Percentiles rank a stretch among this genome's conserved stretches.
These are phyloP conservation scores for Juncus effusus DNA, from an alignment of 176 grass and related monocot genomes.

Conservation along the genomic window DNA sequence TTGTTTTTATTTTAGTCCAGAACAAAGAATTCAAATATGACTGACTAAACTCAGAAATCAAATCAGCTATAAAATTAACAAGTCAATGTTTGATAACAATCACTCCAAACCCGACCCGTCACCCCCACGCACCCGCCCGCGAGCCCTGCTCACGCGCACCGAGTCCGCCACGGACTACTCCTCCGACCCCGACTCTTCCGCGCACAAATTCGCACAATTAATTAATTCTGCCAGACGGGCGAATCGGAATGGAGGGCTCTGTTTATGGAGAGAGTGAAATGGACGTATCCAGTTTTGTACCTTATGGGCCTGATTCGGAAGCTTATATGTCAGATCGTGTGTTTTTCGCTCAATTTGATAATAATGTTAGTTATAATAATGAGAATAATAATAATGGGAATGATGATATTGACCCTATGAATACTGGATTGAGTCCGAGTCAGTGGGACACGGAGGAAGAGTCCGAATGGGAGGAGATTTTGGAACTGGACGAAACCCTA, in stretches of 20 bases:
- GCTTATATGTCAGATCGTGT: conserved; percentile 46
- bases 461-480: conserved; percentile 43
- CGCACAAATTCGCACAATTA: conserved; percentile 51
- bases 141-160: conserved; percentile 28
- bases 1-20: no score
- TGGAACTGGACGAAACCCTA: no score
- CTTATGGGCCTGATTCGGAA: conserved; percentile 68
- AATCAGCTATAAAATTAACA: no score
- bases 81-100: conserved; percentile 41
- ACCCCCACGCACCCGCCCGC: conserved; percentile 9
- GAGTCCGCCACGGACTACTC: conserved; percentile 30
- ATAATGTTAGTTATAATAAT: conserved; percentile 21
- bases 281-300: conserved; percentile 58
- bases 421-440: conserved; percentile 36
- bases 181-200: conserved; percentile 54
- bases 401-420: conserved; percentile 80
- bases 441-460: conserved; percentile 63
- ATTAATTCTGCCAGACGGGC: conserved; percentile 51
- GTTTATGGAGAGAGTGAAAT: conserved; percentile 69
- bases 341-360: conserved; percentile 47
- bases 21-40: no score
- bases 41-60: no score
- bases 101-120: background rate
- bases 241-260: conserved; percentile 37
- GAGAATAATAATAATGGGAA: conserved; percentile 31